phyloP scores from a whole-genome alignment of 2,329 filamentous ascomycete species.

The Rhynchosporium secalis region DNA sequence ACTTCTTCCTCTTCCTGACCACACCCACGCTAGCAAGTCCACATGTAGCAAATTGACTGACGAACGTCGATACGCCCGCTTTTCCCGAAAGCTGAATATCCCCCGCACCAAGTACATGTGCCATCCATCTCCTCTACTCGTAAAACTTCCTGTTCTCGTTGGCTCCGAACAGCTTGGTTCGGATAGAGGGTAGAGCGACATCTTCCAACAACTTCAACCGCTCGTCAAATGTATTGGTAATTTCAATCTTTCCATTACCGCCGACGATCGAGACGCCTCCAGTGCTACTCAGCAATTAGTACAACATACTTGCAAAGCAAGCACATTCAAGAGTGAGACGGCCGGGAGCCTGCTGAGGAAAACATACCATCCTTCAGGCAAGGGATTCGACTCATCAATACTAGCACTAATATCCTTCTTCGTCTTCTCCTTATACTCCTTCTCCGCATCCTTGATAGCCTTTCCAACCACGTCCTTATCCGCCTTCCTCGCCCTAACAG shows the following conservation, averaged over 20 bases:
- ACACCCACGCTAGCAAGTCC: slow-evolving; percentile 3
- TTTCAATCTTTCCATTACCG: slow-evolving; percentile 88
- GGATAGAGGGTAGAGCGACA: slow-evolving; percentile 79
- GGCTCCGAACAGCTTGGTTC: slow-evolving; percentile 85
- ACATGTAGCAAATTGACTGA: not conserved
- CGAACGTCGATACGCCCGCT: slow-evolving; percentile 6
- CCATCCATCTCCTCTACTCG: slow-evolving; percentile 57
- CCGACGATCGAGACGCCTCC: slow-evolving; percentile 82
- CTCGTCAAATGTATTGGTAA: slow-evolving; percentile 97
- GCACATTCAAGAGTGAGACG: not conserved
- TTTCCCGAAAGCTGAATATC: not conserved
- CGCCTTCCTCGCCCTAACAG: slow-evolving; percentile 74
- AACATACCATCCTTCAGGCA: slow-evolving; percentile 82
- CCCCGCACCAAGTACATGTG: slow-evolving; percentile 1
- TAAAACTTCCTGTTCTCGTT: slow-evolving; percentile 96
- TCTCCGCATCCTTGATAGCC: slow-evolving; percentile 72
- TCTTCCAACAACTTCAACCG: slow-evolving; percentile 82
- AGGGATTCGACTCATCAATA: slow-evolving; percentile 75
- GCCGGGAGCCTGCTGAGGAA: not conserved
- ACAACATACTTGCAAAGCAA: slow-evolving; percentile 5
- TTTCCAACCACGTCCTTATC: slow-evolving; percentile 76
- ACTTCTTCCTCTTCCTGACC: slow-evolving; percentile 1
- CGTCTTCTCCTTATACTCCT: slow-evolving; percentile 80
- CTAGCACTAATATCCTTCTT: slow-evolving; percentile 68
- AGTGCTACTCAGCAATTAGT: slow-evolving; percentile 54